phyloP scores from a whole-genome alignment of 345 rosid genomes.

The Camelina neglecta region DNA sequence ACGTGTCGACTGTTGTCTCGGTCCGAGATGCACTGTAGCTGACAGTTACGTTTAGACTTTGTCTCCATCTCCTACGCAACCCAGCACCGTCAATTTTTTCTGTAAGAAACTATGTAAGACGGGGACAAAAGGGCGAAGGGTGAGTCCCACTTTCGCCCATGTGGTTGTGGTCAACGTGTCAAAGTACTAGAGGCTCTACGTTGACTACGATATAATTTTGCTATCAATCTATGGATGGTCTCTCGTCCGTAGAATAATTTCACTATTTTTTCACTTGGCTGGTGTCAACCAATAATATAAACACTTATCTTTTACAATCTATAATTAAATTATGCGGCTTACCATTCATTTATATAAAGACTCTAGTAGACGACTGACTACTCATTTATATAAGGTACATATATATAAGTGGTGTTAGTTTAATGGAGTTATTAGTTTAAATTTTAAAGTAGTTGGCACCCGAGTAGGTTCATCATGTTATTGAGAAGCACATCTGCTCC shows the following conservation, averaged over 20 bases:
- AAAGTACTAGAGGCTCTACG: constrained; percentile 19
- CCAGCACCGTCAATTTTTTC: constrained; percentile 40
- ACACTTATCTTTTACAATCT: constrained; percentile 30
- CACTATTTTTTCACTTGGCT: constrained; percentile 19
- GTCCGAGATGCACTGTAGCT: constrained; percentile 17
- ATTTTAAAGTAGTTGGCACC: neutral
- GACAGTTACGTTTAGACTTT: constrained; percentile 36
- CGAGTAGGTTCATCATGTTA: constrained; percentile 47
- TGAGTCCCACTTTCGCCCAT: constrained; percentile 31
- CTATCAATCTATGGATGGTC: constrained; percentile 20
- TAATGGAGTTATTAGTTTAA: constrained; percentile 14
- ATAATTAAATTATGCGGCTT: constrained; percentile 11
- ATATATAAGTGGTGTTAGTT: constrained; percentile 3
- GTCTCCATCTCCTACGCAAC: constrained; percentile 37
- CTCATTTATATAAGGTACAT: neutral
- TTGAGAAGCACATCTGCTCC: constrained; percentile 61
- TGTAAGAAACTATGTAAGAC: constrained; percentile 18
- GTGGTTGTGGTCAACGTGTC: constrained; percentile 43
- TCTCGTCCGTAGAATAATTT: constrained; percentile 24
- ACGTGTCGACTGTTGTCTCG: constrained; percentile 37
- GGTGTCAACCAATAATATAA: constrained; percentile 20
- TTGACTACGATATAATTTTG: neutral
- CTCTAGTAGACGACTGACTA: constrained; percentile 4
- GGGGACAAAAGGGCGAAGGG: neutral
- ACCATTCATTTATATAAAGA: constrained; percentile 36